Percentiles rank a stretch among this genome's conserved stretches.
Evolutionary conservation across 495 filamentous ascomycete species (phyloP).

Genomic region (Aspergillus baeticus): DNA sequence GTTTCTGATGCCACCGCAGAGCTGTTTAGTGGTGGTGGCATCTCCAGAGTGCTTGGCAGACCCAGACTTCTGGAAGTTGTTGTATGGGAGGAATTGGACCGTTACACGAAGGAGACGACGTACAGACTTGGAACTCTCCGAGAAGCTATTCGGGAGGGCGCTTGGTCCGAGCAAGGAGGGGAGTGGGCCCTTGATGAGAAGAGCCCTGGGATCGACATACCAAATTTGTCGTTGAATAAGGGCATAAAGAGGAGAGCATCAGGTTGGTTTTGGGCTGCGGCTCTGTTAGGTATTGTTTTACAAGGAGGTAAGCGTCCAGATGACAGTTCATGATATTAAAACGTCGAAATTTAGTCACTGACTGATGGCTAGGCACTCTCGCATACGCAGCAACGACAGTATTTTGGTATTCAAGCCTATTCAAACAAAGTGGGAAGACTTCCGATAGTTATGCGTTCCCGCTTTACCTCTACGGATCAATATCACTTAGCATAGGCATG

Average conservation of each 20-base stretch:
- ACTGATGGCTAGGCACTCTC: constrained; percentile 24
- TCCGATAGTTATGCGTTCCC: constrained; percentile 40
- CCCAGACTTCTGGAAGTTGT: constrained; percentile 44
- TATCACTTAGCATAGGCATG: constrained; percentile 39
- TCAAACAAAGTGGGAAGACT: constrained; percentile 28
- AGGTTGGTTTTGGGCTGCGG: constrained; percentile 37
- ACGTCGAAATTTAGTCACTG: background rate
- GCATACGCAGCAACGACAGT: constrained; percentile 36
- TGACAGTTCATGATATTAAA: background rate
- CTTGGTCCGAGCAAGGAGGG: constrained; percentile 22
- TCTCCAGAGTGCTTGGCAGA: constrained; percentile 40
- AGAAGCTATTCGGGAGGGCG: constrained; percentile 24
- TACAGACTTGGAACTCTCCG: constrained; percentile 30
- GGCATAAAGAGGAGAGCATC: constrained; percentile 33
- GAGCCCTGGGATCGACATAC: constrained; percentile 35
- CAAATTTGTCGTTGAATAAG: constrained; percentile 49
- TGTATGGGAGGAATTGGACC: constrained; percentile 30
- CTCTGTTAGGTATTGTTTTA: constrained; percentile 26
- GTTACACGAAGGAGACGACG: constrained; percentile 8
- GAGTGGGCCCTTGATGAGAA: constrained; percentile 13
- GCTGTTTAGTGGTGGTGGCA: constrained; percentile 42
- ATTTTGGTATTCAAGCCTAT: constrained; percentile 26
- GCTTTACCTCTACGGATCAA: constrained; percentile 35
- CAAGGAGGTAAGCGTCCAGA: constrained; percentile 29
- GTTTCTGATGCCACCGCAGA: constrained; percentile 43